Evolutionary conservation across 176 grass and related monocot genomes (phyloP).

Genomic region (Chrysopogon serrulatus): DNA sequence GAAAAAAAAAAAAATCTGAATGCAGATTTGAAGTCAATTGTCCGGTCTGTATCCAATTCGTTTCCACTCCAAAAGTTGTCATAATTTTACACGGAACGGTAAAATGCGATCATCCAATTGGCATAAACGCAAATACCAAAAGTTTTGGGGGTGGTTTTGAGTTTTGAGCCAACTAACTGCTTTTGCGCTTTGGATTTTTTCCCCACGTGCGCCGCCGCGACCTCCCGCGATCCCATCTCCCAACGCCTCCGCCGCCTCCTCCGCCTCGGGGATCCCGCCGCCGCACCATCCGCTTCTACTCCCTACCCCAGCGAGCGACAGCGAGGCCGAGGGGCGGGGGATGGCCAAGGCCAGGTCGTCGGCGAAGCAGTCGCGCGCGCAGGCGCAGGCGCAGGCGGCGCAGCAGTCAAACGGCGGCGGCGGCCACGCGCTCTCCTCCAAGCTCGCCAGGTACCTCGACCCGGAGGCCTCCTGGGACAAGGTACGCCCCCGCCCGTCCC

Average conservation of each 20-base stretch:
- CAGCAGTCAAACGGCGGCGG: slow-evolving; percentile 56
- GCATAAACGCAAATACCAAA: not conserved
- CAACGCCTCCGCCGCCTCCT: not conserved
- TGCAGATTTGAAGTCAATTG: too few relatives aligned
- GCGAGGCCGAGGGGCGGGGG: not conserved
- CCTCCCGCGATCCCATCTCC: slow-evolving; percentile 25
- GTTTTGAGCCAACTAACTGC: too few relatives aligned
- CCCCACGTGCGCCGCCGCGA: slow-evolving; percentile 11
- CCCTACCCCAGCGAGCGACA: not conserved
- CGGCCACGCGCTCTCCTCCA: slow-evolving; percentile 54
- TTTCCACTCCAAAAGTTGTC: too few relatives aligned
- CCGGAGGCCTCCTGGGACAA: slow-evolving; percentile 82
- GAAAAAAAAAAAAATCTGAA: too few relatives aligned
- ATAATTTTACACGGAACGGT: too few relatives aligned
- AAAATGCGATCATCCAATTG: too few relatives aligned
- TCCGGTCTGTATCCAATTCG: too few relatives aligned
- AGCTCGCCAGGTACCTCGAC: slow-evolving; percentile 83
- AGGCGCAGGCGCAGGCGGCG: not conserved
- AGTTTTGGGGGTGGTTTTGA: not conserved
- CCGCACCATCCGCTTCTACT: not conserved
- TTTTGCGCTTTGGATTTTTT: not conserved
- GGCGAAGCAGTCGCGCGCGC: slow-evolving; percentile 35
- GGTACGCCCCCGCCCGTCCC: slow-evolving; percentile 26
- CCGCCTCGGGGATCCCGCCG: slow-evolving; percentile 15
- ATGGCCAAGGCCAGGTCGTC: slow-evolving; percentile 68